Base-by-base conservation (phyloP, 2,329 filamentous ascomycete species). In the Epichloe aotearoae region DNA sequence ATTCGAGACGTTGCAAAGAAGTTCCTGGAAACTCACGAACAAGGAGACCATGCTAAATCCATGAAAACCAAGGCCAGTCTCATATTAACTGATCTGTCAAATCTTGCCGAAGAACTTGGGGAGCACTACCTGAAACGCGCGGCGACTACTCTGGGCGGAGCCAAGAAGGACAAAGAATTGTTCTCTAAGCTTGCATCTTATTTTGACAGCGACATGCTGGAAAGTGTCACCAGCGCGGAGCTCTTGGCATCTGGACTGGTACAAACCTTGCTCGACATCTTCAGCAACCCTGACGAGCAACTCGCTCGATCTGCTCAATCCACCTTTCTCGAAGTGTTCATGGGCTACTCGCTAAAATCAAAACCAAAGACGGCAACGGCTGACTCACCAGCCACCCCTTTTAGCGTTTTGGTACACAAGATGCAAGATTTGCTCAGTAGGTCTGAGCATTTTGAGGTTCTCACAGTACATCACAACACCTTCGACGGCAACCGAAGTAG, bases 391-490 rank as follows among this genome's bases (percentile, higher is more conserved):
- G 76, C 82, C 0, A 95, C 91, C 0, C 84, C 89, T 1, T 95
- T 97, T 66, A 93, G 89, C 61, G 80, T 95, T 49, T 76, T 98
- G 65, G 83, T 95, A 40, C 86, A 90, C 65, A 98, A 98, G 67
- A 74, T 98, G 34, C 93, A 98, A 68, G 93, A 98, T 69, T 73
- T 98, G 52, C 78, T 98, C 51, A 98, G 93, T 72, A 83, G 93
- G 58, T 94, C 91, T 36, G 93, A 98, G 71, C 90, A 97, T 72
- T 98, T 97, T 60, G 93, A 98, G 64, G 91, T 98, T 43, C 80
- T 95, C 54, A 98, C 93, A 7, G 90, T 97, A 50, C 88, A 95
- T 64, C 86, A 95, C 55, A 95, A 94, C 59, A 84, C 87, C 5
- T 86, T 91, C 58, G 91, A 96, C 64, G 88, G 85, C 50, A 94